Evolutionary conservation across 1,139 yeast genomes (phyloP).

Genomic region (Schizosaccharomyces versatilis): DNA sequence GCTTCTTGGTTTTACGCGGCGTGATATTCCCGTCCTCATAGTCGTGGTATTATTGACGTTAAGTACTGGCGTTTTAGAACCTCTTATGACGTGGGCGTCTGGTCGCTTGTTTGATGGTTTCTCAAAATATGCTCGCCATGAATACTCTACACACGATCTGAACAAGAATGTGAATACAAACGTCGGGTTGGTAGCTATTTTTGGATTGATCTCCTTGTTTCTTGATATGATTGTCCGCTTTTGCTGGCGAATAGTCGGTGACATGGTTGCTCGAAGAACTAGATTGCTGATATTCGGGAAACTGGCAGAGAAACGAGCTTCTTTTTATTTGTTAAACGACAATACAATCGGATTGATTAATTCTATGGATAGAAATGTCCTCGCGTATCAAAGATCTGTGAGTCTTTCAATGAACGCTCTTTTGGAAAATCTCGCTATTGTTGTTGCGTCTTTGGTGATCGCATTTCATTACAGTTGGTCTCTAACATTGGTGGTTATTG

Average conservation of each 20-base stretch:
- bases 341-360: background rate
- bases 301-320: background rate
- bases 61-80: background rate
- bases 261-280: background rate
- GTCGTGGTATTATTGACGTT: background rate
- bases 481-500: slow-evolving; percentile 50
- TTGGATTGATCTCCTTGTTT: background rate
- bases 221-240: background rate
- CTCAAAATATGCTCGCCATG: background rate
- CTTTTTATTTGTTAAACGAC: background rate
- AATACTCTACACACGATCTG: background rate
- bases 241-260: background rate
- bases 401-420: background rate
- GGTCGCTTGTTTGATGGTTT: background rate
- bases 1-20: background rate
- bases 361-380: background rate
- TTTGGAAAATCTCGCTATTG: background rate
- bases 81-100: background rate
- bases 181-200: background rate
- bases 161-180: background rate
- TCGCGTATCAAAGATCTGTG: background rate
- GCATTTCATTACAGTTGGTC: slow-evolving; percentile 70
- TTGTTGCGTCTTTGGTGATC: slow-evolving; percentile 33
- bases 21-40: background rate
- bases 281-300: background rate